Conservation (phyloP, 768 basidiomycete species). For the Amanita rimosa region DNA sequence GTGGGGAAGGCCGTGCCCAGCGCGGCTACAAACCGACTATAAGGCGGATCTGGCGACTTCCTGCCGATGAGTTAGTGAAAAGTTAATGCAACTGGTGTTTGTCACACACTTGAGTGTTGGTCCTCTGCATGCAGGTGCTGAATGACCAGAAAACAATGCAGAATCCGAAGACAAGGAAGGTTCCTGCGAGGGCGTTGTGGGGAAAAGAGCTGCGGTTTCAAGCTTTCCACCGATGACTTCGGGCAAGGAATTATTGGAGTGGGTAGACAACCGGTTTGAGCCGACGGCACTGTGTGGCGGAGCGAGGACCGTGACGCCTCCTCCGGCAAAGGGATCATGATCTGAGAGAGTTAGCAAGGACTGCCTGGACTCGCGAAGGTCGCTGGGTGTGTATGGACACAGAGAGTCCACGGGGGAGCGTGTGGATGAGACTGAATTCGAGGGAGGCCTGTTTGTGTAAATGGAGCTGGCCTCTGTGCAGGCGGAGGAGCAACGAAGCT, state of each 20-base stretch:
- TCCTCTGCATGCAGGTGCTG: conserved; percentile 1
- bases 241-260: conserved; percentile 42
- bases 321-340: conserved; percentile 51
- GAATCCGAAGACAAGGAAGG: conserved; percentile 17
- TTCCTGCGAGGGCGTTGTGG: conserved; percentile 40
- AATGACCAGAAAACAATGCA: conserved; percentile 9
- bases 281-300: conserved; percentile 28
- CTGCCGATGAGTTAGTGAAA: too few relatives aligned
- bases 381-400: conserved; percentile 43
- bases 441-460: conserved; percentile 27
- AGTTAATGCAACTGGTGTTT: too few relatives aligned
- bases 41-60: background rate
- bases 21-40: conserved; percentile 14
- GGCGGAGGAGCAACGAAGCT: conserved; percentile 39
- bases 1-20: background rate
- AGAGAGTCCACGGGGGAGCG: conserved; percentile 42
- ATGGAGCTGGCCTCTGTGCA: conserved; percentile 11
- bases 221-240: conserved; percentile 21
- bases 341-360: conserved; percentile 57
- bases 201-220: conserved; percentile 23
- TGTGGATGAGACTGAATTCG: conserved; percentile 49
- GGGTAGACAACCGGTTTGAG: conserved; percentile 38
- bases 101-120: conserved; percentile 11
- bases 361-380: conserved; percentile 29
- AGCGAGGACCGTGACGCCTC: conserved; percentile 24